phyloP scores from a whole-genome alignment of 179 eudicot genomes.

The Vitellaria paradoxa region DNA sequence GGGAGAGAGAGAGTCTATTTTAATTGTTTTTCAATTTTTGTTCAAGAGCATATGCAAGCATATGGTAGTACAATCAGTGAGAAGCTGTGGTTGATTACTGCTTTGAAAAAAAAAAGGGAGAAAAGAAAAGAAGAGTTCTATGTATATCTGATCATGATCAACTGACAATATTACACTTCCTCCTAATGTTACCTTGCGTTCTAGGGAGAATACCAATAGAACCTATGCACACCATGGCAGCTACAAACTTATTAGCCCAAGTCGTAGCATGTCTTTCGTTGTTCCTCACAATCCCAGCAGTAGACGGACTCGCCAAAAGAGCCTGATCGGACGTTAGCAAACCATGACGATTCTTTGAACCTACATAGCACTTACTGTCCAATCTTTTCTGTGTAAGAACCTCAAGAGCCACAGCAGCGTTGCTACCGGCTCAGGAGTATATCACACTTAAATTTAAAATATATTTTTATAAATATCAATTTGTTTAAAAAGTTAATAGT shows the following conservation, averaged over 20 bases:
- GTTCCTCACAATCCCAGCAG: slow-evolving; percentile 25
- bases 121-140: no score
- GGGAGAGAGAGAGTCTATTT: no score
- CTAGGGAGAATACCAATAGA: slow-evolving; percentile 50
- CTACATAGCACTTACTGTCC: slow-evolving; percentile 30
- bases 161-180: slow-evolving; percentile 36
- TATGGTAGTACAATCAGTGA: no score
- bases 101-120: no score
- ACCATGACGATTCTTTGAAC: slow-evolving; percentile 15
- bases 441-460: no score
- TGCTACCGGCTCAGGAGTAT: slow-evolving; percentile 8
- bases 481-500: no score
- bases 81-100: no score
- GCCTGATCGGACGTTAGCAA: slow-evolving; percentile 43
- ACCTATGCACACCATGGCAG: slow-evolving; percentile 63
- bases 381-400: slow-evolving; percentile 25
- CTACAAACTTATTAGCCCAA: slow-evolving; percentile 46
- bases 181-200: slow-evolving; percentile 48
- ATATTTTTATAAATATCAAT: no score
- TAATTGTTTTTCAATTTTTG: no score
- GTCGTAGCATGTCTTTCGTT: slow-evolving; percentile 2
- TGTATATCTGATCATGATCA: not conserved
- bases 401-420: slow-evolving; percentile 21
- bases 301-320: slow-evolving; percentile 27
- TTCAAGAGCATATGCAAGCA: no score